phyloP scores from a whole-genome alignment of 1,139 yeast genomes.

The Kurtzmaniella quercitrusa region DNA sequence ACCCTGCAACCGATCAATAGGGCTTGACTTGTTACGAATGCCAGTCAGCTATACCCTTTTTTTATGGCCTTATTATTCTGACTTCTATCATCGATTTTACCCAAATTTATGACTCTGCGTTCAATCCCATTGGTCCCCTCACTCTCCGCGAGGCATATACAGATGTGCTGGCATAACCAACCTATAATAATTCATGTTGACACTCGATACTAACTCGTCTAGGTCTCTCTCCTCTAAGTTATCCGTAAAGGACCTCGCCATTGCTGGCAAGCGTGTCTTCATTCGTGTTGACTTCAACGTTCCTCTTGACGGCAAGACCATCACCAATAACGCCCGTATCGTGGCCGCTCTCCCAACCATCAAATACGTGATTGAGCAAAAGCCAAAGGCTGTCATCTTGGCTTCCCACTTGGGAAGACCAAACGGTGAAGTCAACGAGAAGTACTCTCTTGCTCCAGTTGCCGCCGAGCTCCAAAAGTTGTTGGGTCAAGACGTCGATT shows the following conservation, averaged over 20 bases:
- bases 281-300: conserved; percentile 98
- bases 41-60: too few relatives aligned
- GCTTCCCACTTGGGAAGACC: conserved; percentile 99
- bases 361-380: conserved; percentile 82
- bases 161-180: too few relatives aligned
- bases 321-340: conserved; percentile 98
- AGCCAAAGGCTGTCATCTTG: conserved; percentile 83
- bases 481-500: conserved; percentile 63
- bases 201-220: background rate
- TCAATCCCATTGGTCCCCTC: too few relatives aligned
- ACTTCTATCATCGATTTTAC: too few relatives aligned
- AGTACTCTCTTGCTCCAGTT: conserved; percentile 89
- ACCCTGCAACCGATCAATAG: too few relatives aligned
- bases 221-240: conserved; percentile 93
- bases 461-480: conserved; percentile 78
- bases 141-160: too few relatives aligned
- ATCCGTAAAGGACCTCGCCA: conserved; percentile 84
- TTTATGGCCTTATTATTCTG: too few relatives aligned
- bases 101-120: too few relatives aligned
- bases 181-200: too few relatives aligned
- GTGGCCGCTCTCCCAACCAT: conserved; percentile 98
- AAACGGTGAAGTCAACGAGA: conserved; percentile 78
- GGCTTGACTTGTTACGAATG: too few relatives aligned
- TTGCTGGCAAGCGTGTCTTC: conserved; percentile 86
- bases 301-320: conserved; percentile 90